Evolutionary conservation across 2,329 filamentous ascomycete genomes (phyloP), one percentile per base, ranked within the genome.

Genomic region (Zymoseptoria crescenta): DNA sequence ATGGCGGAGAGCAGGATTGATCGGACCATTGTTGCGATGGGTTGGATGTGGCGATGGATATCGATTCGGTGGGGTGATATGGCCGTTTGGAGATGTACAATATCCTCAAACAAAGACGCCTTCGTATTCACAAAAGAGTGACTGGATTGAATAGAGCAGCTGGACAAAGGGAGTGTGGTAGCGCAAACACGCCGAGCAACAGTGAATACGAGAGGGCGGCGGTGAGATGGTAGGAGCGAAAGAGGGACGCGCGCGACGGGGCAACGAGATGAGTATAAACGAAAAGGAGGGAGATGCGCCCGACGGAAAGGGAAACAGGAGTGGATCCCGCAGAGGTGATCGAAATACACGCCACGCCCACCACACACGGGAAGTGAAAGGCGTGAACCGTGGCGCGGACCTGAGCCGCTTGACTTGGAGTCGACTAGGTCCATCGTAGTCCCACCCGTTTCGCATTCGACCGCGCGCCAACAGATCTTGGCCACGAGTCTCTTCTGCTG

Each of bases 1-100:
- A 66, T 30, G n/a, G 57, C 52, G 52, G 63, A 45, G 29, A 52
- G n/a, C 28, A 62, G 54, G 16, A 45, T 54, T 27, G 30, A 41
- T 35, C 49, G 56, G 13, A 57, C 30, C 58, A 56, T 59, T 27
- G n/a, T 52, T 27, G 51, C 24, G 20, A 28, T 27, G 30, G 10
- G 49, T 9, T 27, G n/a, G 49, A 21, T 24, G 49, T 51, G 21
- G n/a, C 16, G 24, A n/a, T 45, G 13, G 48, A 9, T 48, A 9
- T 19, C n/a, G 48, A 49, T 19, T 10, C 20, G 20, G 20, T 27
- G 49, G 24, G 16, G 20, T 21, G 49, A 24, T 3, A n/a, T 10
- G 49, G 49, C 20, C 4, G 49, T 51, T 51, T 45, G 16, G 35
- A 45, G 24, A 24, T 3, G 24, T 24, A 24, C 7, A 16, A 45